A percentile compares a stretch with the other conserved stretches of the same genome.
phyloP scores from a whole-genome alignment of 108 stramenopile genomes.

The Cyclostephanos invisitatus region DNA sequence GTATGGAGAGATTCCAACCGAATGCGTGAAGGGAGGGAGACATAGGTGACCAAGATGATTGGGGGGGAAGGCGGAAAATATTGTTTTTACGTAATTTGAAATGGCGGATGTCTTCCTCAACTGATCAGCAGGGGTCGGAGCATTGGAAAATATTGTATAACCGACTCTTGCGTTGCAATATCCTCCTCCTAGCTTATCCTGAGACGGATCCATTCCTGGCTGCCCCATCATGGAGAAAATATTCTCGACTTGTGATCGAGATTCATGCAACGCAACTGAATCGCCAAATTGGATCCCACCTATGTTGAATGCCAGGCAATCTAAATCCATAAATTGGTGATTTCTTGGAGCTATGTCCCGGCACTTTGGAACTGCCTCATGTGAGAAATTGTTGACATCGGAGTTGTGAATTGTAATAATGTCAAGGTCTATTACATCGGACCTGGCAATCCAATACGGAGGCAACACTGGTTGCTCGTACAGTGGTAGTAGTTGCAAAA shows the following conservation, averaged over 20 bases:
- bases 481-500: conserved; percentile 32
- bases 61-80: conserved; percentile 39
- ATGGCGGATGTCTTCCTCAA: conserved; percentile 41
- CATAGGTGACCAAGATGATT: conserved; percentile 37
- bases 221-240: conserved; percentile 19
- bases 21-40: conserved; percentile 30
- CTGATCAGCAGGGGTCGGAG: conserved; percentile 25
- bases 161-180: conserved; percentile 38
- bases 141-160: conserved; percentile 35
- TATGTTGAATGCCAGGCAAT: conserved; percentile 26
- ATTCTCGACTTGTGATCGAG: conserved; percentile 15
- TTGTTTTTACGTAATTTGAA: conserved; percentile 28
- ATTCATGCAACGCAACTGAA: conserved; percentile 5
- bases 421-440: conserved; percentile 19
- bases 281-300: conserved; percentile 41
- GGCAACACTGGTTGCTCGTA: conserved; percentile 20
- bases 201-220: conserved; percentile 8
- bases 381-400: conserved; percentile 7
- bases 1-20: conserved; percentile 39
- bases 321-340: conserved; percentile 17
- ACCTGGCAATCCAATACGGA: conserved; percentile 45
- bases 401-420: conserved; percentile 18
- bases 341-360: conserved; percentile 10
- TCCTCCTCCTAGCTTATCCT: conserved; percentile 13
- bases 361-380: neutral